Evolutionary conservation across 2,329 filamentous ascomycete genomes (phyloP).

Genomic region (Teratosphaeria pseudoeucalypti): DNA sequence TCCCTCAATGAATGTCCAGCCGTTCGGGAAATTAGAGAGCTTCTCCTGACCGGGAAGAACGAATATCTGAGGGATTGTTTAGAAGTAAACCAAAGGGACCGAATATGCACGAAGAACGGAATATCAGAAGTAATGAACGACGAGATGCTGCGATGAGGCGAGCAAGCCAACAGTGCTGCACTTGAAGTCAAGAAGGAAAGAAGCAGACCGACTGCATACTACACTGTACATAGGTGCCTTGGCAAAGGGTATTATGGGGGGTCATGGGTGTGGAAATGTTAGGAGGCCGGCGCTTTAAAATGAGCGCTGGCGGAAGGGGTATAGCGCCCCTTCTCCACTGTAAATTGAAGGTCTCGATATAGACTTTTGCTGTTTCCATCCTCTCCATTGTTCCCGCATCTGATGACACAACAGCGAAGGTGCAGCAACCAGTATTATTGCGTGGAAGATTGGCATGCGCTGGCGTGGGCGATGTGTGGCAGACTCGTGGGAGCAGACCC

Average conservation of each 20-base stretch:
- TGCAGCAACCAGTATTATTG: background rate
- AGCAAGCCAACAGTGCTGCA: background rate
- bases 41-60: background rate
- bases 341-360: background rate
- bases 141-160: background rate
- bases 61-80: background rate
- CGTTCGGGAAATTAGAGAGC: background rate
- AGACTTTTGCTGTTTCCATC: background rate
- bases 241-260: background rate
- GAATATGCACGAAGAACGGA: background rate
- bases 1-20: background rate
- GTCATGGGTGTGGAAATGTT: background rate
- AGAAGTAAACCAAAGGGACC: conserved; percentile 2
- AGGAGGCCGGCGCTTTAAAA: background rate
- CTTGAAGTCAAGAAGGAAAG: background rate
- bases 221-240: background rate
- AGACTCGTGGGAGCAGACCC: background rate
- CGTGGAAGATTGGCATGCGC: background rate
- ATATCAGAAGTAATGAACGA: conserved; percentile 3
- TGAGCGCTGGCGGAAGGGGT: background rate
- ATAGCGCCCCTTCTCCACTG: background rate
- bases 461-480: background rate
- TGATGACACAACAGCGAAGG: background rate
- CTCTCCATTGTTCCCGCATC: background rate
- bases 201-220: background rate